Conservation (phyloP, 768 basidiomycete genomes). For the Mycena sanguinolenta region DNA sequence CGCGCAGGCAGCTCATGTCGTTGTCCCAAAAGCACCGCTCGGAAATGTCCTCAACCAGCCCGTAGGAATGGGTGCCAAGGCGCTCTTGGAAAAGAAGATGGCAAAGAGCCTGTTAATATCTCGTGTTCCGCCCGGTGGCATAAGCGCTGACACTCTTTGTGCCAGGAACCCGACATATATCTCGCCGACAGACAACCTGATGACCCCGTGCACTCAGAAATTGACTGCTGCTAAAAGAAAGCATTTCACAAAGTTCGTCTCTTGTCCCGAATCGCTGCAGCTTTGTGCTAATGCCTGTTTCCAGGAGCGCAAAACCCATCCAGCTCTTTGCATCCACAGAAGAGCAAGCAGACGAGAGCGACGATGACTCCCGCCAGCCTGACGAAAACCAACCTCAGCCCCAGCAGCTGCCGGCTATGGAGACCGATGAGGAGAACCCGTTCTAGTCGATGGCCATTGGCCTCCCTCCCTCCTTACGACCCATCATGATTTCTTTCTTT, state of each 20-base stretch:
- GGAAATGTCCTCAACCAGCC: constrained; percentile 73
- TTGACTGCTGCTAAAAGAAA: constrained; percentile 92
- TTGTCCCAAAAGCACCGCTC: constrained; percentile 84
- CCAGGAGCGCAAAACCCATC: constrained; percentile 73
- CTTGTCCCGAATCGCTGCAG: constrained; percentile 9
- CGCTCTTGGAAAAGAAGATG: constrained; percentile 93
- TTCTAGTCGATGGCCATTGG: constrained; percentile 57
- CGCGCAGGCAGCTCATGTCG: constrained; percentile 80
- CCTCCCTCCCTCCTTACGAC: constrained; percentile 19
- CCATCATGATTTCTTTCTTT: constrained; percentile 29
- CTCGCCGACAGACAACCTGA: constrained; percentile 95
- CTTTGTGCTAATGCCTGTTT: constrained; percentile 22
- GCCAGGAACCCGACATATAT: constrained; percentile 87
- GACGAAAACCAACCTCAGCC: constrained; percentile 50
- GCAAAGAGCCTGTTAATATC: constrained; percentile 86
- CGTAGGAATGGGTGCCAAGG: constrained; percentile 88
- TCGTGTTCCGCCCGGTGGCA: constrained; percentile 4
- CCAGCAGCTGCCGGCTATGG: constrained; percentile 45
- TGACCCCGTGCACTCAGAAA: constrained; percentile 95
- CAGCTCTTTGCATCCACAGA: constrained; percentile 69
- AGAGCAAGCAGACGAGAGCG: constrained; percentile 55
- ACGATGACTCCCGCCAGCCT: constrained; percentile 48
- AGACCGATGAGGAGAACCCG: constrained; percentile 77
- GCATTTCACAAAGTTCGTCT: constrained; percentile 87
- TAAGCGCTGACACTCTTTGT: constrained; percentile 29